A percentile compares a stretch with the other conserved stretches of the same genome.
Evolutionary conservation across 306 rosid genomes (phyloP).

Genomic region (Vigna unguiculata): DNA sequence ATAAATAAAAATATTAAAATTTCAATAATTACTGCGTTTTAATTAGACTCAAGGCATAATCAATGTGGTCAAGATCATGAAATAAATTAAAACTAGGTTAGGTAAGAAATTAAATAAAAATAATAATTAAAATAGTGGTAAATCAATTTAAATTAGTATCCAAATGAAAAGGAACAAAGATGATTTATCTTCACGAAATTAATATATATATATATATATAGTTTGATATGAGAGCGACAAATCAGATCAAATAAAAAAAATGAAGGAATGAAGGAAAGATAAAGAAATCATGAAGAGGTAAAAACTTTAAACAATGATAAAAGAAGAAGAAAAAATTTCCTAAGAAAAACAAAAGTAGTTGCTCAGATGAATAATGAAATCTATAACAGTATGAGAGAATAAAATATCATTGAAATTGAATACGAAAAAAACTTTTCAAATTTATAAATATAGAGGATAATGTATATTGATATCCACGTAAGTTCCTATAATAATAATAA

Average conservation of each 20-base stretch:
- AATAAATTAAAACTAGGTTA: background rate
- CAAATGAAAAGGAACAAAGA: background rate
- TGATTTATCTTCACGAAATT: too few species aligned
- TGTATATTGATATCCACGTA: background rate
- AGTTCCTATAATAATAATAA: too few species aligned
- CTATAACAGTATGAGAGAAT: too few species aligned
- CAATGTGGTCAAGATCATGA: background rate
- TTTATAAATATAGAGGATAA: background rate
- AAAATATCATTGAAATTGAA: too few species aligned
- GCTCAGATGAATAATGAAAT: background rate
- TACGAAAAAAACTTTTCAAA: background rate
- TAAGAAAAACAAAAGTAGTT: too few species aligned
- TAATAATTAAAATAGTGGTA: too few species aligned
- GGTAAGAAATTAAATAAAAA: background rate
- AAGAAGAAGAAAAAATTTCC: background rate
- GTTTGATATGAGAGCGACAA: background rate
- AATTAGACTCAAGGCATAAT: background rate
- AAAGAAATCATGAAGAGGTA: too few species aligned
- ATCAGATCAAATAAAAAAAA: too few species aligned
- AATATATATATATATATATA: too few species aligned
- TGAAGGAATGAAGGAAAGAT: background rate
- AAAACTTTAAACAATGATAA: too few species aligned
- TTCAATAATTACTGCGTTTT: background rate
- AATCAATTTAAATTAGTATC: background rate
- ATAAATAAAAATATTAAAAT: background rate